Conservation (phyloP, 495 filamentous ascomycete species). For the Thermothielavioides terrestris region DNA sequence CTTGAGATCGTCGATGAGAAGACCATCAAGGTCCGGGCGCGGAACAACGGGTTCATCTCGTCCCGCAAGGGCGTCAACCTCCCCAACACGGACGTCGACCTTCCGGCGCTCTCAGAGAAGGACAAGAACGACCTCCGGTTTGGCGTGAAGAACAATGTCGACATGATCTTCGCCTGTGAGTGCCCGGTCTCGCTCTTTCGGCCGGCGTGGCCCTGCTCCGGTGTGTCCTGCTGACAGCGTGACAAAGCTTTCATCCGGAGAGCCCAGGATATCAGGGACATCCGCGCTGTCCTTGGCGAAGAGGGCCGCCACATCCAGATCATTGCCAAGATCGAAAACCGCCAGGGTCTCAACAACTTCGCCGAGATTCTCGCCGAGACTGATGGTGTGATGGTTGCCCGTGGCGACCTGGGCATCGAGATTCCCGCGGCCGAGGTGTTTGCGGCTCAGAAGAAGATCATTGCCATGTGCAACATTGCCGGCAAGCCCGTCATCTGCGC, state of each 20-base stretch:
- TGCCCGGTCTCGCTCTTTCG: neutral
- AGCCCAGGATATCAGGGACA: constrained; percentile 81
- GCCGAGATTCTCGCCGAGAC: constrained; percentile 93
- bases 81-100: constrained; percentile 95
- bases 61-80: constrained; percentile 98
- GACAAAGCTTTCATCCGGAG: constrained; percentile 73
- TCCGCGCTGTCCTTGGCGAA: constrained; percentile 82
- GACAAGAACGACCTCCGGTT: constrained; percentile 88
- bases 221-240: neutral
- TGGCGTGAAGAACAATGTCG: constrained; percentile 94
- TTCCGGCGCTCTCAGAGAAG: constrained; percentile 97
- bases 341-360: constrained; percentile 97
- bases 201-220: neutral
- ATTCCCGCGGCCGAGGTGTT: constrained; percentile 98
- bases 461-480: constrained; percentile 98
- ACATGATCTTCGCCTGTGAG: constrained; percentile 89
- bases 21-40: constrained; percentile 71
- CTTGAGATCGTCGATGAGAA: constrained; percentile 78
- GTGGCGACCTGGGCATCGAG: constrained; percentile 97
- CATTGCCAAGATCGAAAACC: constrained; percentile 99
- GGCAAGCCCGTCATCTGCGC: constrained; percentile 97
- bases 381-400: constrained; percentile 98
- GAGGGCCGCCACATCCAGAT: constrained; percentile 98
- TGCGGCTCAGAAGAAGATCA: constrained; percentile 99
- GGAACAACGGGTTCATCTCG: constrained; percentile 97